Percentiles rank a stretch among this genome's conserved stretches.
These are phyloP conservation scores for Metschnikowia matae DNA, from an alignment of 805 yeast genomes.

Conservation along the genomic window DNA sequence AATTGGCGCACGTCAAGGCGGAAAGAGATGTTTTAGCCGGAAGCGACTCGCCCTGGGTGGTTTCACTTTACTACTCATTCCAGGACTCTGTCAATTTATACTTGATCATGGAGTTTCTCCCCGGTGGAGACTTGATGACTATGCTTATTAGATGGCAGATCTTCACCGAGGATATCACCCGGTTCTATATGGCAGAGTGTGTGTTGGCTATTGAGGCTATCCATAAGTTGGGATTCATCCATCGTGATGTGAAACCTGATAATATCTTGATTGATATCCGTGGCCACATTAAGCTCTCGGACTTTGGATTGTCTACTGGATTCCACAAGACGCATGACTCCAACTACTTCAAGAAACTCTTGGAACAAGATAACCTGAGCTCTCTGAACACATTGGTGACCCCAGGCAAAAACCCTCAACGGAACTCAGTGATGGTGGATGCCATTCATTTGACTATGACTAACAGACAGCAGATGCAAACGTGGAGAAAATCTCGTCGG, in stretches of 20 bases:
- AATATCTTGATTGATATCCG: conserved; percentile 81
- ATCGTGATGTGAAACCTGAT: conserved; percentile 97
- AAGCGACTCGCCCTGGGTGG: conserved; percentile 86
- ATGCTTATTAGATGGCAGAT: conserved; percentile 94
- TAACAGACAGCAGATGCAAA: conserved; percentile 89
- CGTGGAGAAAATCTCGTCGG: conserved; percentile 90
- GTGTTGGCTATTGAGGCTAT: conserved; percentile 92
- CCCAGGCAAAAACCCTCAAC: conserved; percentile 19
- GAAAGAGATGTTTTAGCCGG: conserved; percentile 94
- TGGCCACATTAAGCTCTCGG: conserved; percentile 66
- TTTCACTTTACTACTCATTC: conserved; percentile 74
- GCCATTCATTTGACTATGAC: conserved; percentile 95
- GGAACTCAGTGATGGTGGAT: conserved; percentile 86
- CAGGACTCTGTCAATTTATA: conserved; percentile 74
- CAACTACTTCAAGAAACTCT: conserved; percentile 74
- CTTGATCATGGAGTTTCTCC: conserved; percentile 70
- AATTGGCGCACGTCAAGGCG: conserved; percentile 91
- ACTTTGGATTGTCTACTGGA: conserved; percentile 83
- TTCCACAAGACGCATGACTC: conserved; percentile 92
- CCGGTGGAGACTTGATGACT: conserved; percentile 89
- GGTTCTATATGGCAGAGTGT: conserved; percentile 95
- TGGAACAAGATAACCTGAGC: conserved; percentile 56
- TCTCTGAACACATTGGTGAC: conserved; percentile 17
- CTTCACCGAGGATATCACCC: conserved; percentile 86
- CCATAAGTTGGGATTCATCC: conserved; percentile 90